Base-by-base conservation (phyloP, 345 rosid genomes). In the Pistacia vera region DNA sequence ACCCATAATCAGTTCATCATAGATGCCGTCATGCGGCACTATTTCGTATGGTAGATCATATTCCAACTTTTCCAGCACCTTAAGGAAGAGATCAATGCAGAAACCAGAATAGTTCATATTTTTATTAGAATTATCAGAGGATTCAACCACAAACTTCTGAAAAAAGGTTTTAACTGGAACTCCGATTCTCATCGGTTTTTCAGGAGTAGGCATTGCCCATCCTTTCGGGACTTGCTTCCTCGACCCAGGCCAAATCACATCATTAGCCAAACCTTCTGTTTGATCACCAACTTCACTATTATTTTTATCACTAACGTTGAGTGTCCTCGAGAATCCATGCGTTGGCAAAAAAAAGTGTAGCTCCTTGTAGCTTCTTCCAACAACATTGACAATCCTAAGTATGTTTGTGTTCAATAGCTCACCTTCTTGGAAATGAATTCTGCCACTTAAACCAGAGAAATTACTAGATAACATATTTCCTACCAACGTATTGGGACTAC, bases 121-220 rank as follows among this genome's bases (percentile, higher is more conserved):
- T n/a, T 46, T 16, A 49, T 2, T 33, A 17, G 78, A 22, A 20
- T 10, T 41, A 18, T 33, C 33, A 20, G 3, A 2, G 54, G 5
- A 4, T 22, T 66, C 76, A 30, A 80, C 4, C 57, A 54, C 90
- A 28, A 86, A 88, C 75, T 68, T 78, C 54, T 80, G 67, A 11
- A 83, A 86, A 4, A 77, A 67, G 1, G 86, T 83, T 59, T 16
- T 76, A 0, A 30, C 28, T 0, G 91, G 89, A 75, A 88, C 86
- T 22, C 85, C 83, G 11, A 88, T 84, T 30, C 8, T 66, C 85
- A 85, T 17, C 4, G 83, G 83, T 8, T 74, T 64, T 1, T 55
- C 44, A 14, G 46, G 2, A 0, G 78, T 60, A 35, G 83, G 85
- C 80, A 78, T 78, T 30, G 67, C 65, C 83, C 81, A 81, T 0